Conservation (phyloP, 352 stramenopile species). For the Phytophthora parvispora region DNA sequence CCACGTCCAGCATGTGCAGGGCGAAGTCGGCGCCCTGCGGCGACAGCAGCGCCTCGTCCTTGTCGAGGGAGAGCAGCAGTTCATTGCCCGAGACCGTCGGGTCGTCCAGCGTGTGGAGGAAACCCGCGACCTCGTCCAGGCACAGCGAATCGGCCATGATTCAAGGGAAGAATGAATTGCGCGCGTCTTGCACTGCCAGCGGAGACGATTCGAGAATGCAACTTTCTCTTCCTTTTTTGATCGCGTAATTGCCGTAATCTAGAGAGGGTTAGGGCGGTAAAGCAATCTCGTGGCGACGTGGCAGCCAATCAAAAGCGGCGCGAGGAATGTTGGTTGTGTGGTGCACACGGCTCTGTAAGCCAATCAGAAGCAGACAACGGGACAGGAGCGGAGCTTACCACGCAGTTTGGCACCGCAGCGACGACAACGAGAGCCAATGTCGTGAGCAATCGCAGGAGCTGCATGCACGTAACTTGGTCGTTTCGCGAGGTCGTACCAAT, state of each 20-base stretch:
- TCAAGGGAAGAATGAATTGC: background rate
- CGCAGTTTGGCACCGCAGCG: background rate
- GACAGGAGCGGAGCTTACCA: background rate
- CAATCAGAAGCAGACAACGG: background rate
- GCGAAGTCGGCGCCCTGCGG: conserved; percentile 19
- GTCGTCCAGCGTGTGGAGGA: conserved; percentile 33
- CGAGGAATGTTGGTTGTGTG: conserved; percentile 15
- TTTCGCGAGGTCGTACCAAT: no score
- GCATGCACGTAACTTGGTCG: no score
- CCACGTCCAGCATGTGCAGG: conserved; percentile 28
- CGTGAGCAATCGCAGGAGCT: no score
- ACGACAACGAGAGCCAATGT: no score
- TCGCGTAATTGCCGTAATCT: conserved; percentile 20
- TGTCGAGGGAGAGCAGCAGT: conserved; percentile 26
- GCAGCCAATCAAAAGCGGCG: conserved; percentile 6
- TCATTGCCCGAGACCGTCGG: conserved; percentile 13
- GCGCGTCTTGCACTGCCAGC: background rate
- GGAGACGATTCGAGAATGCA: conserved; percentile 26
- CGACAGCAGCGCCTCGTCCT: conserved; percentile 13
- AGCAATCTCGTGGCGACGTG: conserved; percentile 1
- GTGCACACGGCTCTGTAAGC: background rate
- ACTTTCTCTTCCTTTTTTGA: no score
- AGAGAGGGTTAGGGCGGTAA: conserved; percentile 6
- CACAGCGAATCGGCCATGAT: conserved; percentile 27
- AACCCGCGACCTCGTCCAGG: conserved; percentile 32